phyloP scores from a whole-genome alignment of 1,139 yeast genomes.

The Wickerhamomyces sp. region DNA sequence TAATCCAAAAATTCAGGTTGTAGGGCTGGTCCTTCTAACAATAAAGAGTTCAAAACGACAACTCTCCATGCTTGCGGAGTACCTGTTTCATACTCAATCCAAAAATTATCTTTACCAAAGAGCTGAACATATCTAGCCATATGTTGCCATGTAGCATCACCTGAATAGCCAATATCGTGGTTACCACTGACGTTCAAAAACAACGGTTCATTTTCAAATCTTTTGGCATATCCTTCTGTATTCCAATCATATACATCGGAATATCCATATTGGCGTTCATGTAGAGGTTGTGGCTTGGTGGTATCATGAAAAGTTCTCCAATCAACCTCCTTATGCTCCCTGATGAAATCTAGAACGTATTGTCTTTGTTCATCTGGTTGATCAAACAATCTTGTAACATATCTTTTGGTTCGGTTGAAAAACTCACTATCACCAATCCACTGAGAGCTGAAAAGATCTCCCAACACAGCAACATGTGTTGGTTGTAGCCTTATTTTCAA shows the following conservation, averaged over 20 bases:
- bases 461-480: constrained; percentile 81
- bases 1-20: constrained; percentile 63
- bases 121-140: constrained; percentile 67
- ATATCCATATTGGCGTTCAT: constrained; percentile 46
- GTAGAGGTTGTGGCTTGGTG: constrained; percentile 36
- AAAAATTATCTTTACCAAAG: constrained; percentile 83
- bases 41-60: constrained; percentile 77
- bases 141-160: constrained; percentile 91
- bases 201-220: constrained; percentile 40
- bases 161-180: constrained; percentile 93
- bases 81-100: constrained; percentile 60
- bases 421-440: constrained; percentile 91
- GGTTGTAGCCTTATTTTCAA: constrained; percentile 66
- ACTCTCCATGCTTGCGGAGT: constrained; percentile 72
- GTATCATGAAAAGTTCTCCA: constrained; percentile 45
- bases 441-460: constrained; percentile 91
- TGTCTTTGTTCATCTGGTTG: constrained; percentile 45
- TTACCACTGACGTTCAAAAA: constrained; percentile 87
- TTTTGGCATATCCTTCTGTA: constrained; percentile 27
- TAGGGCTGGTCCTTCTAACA: constrained; percentile 86
- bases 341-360: constrained; percentile 42
- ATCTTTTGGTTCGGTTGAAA: constrained; percentile 69
- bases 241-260: constrained; percentile 66
- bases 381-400: constrained; percentile 55
- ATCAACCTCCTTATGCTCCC: constrained; percentile 44